A percentile compares a stretch with the other conserved stretches of the same genome.
Evolutionary conservation across 2,329 filamentous ascomycete genomes (phyloP).

Genomic region (Mariannaea sp.): DNA sequence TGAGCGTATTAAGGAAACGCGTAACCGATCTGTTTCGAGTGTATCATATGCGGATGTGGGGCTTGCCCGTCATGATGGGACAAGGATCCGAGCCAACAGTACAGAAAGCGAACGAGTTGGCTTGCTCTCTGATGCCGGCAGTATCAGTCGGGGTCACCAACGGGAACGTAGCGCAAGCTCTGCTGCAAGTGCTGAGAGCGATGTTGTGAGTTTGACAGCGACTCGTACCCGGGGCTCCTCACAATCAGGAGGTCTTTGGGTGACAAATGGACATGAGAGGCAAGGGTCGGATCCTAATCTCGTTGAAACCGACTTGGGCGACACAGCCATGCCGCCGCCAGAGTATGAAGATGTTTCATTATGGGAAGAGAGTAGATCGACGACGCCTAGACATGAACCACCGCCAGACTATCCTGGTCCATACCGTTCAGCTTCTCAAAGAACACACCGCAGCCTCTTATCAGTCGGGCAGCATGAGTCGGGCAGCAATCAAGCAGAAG

Average conservation of each 20-base stretch:
- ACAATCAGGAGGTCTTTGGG: constrained; percentile 47
- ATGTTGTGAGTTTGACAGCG: constrained; percentile 47
- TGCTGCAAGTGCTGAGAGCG: constrained; percentile 58
- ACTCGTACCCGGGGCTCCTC: constrained; percentile 50
- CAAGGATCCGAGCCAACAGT: constrained; percentile 73
- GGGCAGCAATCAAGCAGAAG: constrained; percentile 23
- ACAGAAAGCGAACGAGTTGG: constrained; percentile 74
- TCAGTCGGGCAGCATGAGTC: constrained; percentile 22
- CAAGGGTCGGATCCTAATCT: constrained; percentile 59
- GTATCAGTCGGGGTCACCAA: constrained; percentile 54
- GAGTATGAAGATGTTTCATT: constrained; percentile 58
- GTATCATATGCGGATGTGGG: constrained; percentile 80
- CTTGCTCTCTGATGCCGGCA: constrained; percentile 72
- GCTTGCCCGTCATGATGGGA: constrained; percentile 77
- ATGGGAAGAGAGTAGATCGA: constrained; percentile 47
- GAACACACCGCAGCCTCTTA: constrained; percentile 18
- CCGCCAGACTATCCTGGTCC: constrained; percentile 57
- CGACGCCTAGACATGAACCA: constrained; percentile 52
- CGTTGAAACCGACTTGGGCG: constrained; percentile 56
- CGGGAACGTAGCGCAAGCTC: constrained; percentile 52
- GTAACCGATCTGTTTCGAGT: constrained; percentile 71
- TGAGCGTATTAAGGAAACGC: constrained; percentile 59
- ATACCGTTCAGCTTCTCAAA: constrained; percentile 37
- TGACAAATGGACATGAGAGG: constrained; percentile 40
- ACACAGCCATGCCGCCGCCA: constrained; percentile 55